Percentiles rank a stretch among this genome's conserved stretches.
phyloP scores from a whole-genome alignment of 768 basidiomycete species.

The Infundibulicybe gibba region DNA sequence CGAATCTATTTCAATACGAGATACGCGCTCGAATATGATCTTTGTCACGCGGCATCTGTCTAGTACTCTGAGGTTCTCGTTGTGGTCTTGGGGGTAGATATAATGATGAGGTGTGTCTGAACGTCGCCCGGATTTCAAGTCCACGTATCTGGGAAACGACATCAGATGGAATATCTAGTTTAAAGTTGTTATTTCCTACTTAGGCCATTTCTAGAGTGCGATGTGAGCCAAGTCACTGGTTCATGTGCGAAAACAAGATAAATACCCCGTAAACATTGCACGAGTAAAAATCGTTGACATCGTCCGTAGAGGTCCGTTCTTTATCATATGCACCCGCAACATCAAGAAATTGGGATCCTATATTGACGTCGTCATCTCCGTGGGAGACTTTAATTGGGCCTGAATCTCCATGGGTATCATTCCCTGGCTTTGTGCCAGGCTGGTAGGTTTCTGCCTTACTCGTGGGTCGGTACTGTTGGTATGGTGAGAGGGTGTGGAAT shows the following conservation, averaged over 20 bases:
- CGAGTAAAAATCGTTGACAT: slow-evolving; percentile 42
- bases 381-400: slow-evolving; percentile 36
- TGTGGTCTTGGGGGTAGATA: slow-evolving; percentile 42
- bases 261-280: slow-evolving; percentile 45
- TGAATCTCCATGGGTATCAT: slow-evolving; percentile 30
- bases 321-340: slow-evolving; percentile 31
- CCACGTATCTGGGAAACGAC: slow-evolving; percentile 44
- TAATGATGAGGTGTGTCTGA: slow-evolving; percentile 54
- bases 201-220: slow-evolving; percentile 44
- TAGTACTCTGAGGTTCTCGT: slow-evolving; percentile 39
- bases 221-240: neutral
- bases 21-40: slow-evolving; percentile 45
- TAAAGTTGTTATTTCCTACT: slow-evolving; percentile 27
- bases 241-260: neutral
- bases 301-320: slow-evolving; percentile 32
- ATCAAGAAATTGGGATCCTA: slow-evolving; percentile 35
- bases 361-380: slow-evolving; percentile 26
- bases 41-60: slow-evolving; percentile 40
- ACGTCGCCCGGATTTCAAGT: slow-evolving; percentile 45
- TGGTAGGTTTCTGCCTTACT: slow-evolving; percentile 38
- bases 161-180: neutral
- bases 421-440: slow-evolving; percentile 10
- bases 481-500: neutral
- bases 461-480: neutral
- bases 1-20: neutral